Evolutionary conservation across 2,329 filamentous ascomycete species (phyloP).

Genomic region (Chaetomiaceae sp.): DNA sequence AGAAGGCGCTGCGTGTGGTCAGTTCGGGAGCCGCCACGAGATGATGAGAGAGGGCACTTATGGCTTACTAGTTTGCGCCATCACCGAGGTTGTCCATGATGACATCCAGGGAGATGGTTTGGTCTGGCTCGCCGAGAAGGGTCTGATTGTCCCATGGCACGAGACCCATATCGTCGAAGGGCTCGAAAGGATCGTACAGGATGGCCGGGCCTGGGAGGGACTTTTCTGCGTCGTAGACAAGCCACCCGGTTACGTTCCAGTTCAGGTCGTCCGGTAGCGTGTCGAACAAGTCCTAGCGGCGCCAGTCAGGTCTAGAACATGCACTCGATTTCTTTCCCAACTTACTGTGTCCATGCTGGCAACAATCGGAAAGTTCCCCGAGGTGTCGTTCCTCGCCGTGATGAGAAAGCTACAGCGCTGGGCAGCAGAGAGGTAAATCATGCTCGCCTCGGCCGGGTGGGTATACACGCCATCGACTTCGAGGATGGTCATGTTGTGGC

Average conservation of each 20-base stretch:
- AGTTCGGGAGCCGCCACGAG: background rate
- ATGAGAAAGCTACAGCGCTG: conserved; percentile 62
- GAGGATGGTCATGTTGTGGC: conserved; percentile 63
- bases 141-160: conserved; percentile 63
- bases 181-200: conserved; percentile 55
- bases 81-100: conserved; percentile 64
- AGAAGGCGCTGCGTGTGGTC: conserved; percentile 45
- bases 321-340: background rate
- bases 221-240: conserved; percentile 51
- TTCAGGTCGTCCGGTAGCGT: conserved; percentile 62
- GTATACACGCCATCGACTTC: conserved; percentile 71
- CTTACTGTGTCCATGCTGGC: conserved; percentile 64
- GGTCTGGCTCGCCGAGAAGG: conserved; percentile 58
- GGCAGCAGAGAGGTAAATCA: conserved; percentile 63
- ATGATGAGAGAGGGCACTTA: conserved; percentile 21
- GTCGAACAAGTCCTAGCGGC: conserved; percentile 60
- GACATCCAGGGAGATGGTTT: conserved; percentile 59
- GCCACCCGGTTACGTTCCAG: conserved; percentile 63
- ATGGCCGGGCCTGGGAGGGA: conserved; percentile 47
- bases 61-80: conserved; percentile 64
- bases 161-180: conserved; percentile 70
- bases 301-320: conserved; percentile 8
- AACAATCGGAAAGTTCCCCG: conserved; percentile 63
- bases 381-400: conserved; percentile 59
- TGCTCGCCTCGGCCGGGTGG: conserved; percentile 53